Evolutionary conservation across 805 yeast species (phyloP).

Genomic region (Wickerhamomyces chambardii): DNA sequence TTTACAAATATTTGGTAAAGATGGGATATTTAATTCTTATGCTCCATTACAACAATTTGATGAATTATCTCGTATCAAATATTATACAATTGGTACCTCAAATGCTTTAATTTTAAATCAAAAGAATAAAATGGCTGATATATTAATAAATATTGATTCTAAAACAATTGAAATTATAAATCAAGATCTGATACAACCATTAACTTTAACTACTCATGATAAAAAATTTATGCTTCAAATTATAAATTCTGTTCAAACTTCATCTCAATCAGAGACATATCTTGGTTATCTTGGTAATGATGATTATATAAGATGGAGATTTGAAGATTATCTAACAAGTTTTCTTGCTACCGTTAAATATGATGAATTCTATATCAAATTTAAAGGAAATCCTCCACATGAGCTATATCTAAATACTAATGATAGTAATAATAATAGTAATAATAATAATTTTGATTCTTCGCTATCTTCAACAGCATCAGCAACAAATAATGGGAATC

Average conservation of each 20-base stretch:
- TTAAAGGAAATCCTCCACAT: slow-evolving; percentile 26
- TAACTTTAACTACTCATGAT: slow-evolving; percentile 51
- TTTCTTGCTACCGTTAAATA: slow-evolving; percentile 67
- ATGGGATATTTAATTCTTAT: slow-evolving; percentile 88
- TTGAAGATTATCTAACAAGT: slow-evolving; percentile 84
- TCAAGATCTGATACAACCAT: slow-evolving; percentile 29
- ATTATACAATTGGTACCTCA: slow-evolving; percentile 80
- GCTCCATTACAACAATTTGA: slow-evolving; percentile 89
- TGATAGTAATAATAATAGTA: too few species aligned
- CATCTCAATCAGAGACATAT: slow-evolving; percentile 32
- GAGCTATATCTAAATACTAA: too few species aligned
- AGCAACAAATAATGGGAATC: neutral
- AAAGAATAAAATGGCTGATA: slow-evolving; percentile 51
- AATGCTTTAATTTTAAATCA: slow-evolving; percentile 72
- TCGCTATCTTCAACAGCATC: too few species aligned
- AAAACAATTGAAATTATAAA: slow-evolving; percentile 36
- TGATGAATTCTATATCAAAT: slow-evolving; percentile 38
- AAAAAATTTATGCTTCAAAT: slow-evolving; percentile 66
- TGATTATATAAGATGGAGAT: slow-evolving; percentile 78
- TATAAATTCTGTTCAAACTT: slow-evolving; percentile 27
- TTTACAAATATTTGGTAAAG: slow-evolving; percentile 72
- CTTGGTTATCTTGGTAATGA: slow-evolving; percentile 64
- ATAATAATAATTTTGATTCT: too few species aligned
- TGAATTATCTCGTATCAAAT: slow-evolving; percentile 52
- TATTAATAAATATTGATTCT: slow-evolving; percentile 61